These are phyloP conservation scores for Cercophora scortea DNA, from an alignment of 495 filamentous ascomycete genomes.

Conservation along the genomic window DNA sequence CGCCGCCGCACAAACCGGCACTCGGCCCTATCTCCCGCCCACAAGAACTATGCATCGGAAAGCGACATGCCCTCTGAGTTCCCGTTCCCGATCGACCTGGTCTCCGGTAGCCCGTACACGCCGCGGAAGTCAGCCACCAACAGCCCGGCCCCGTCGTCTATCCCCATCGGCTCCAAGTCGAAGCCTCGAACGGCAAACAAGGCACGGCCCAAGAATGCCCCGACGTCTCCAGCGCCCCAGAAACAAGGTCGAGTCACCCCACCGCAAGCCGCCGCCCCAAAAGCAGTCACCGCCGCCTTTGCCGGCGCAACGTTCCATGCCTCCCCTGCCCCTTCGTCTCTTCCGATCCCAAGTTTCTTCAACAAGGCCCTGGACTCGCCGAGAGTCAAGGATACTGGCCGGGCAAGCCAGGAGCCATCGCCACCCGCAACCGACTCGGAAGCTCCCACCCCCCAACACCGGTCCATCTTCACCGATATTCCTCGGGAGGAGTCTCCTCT, in stretches of 20 bases:
- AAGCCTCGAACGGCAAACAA: slow-evolving; percentile 27
- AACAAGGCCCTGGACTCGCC: slow-evolving; percentile 68
- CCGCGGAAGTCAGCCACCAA: slow-evolving; percentile 24
- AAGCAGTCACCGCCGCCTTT: slow-evolving; percentile 54
- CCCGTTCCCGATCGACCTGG: slow-evolving; percentile 15
- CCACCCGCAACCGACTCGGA: slow-evolving; percentile 35
- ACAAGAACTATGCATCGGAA: slow-evolving; percentile 41
- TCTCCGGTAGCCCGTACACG: slow-evolving; percentile 22
- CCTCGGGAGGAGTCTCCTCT: slow-evolving; percentile 63
- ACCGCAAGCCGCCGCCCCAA: slow-evolving; percentile 21
- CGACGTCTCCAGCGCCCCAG: slow-evolving; percentile 26
- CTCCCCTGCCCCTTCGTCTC: slow-evolving; percentile 84
- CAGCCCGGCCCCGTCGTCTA: slow-evolving; percentile 15
- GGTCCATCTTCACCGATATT: slow-evolving; percentile 9
- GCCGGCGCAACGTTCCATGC: slow-evolving; percentile 93
- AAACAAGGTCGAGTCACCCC: slow-evolving; percentile 33
- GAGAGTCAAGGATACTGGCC: slow-evolving; percentile 20
- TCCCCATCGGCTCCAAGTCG: slow-evolving; percentile 14
- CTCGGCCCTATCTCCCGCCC: slow-evolving; percentile 22
- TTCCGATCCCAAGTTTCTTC: slow-evolving; percentile 88
- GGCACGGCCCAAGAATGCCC: slow-evolving; percentile 19
- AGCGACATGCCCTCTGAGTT: slow-evolving; percentile 31
- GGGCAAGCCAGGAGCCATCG: slow-evolving; percentile 24
- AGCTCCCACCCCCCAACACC: slow-evolving; percentile 31
- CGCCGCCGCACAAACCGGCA: slow-evolving; percentile 31